phyloP scores from a whole-genome alignment of 176 grass and related monocot genomes.

The Phoenix dactylifera region DNA sequence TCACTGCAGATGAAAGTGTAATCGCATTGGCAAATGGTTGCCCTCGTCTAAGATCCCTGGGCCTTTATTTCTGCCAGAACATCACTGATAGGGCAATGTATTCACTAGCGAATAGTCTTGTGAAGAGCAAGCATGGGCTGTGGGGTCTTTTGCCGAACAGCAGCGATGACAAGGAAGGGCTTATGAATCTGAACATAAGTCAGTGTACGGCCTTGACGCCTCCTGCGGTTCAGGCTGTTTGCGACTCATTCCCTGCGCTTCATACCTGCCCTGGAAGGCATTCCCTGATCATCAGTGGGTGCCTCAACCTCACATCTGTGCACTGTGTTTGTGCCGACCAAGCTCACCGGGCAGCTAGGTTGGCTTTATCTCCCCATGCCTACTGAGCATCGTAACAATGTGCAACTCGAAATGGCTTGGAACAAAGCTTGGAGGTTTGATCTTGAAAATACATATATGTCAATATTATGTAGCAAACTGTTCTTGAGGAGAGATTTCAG shows the following conservation, averaged over 20 bases:
- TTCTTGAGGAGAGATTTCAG: too few relatives aligned
- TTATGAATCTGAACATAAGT: slow-evolving; percentile 75
- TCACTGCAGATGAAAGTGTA: slow-evolving; percentile 63
- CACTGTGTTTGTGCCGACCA: slow-evolving; percentile 72
- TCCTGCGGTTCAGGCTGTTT: slow-evolving; percentile 68
- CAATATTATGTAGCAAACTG: too few relatives aligned
- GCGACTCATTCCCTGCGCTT: slow-evolving; percentile 70
- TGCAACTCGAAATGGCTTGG: too few relatives aligned
- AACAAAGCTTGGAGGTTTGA: too few relatives aligned
- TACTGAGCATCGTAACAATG: slow-evolving; percentile 23
- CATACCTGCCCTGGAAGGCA: slow-evolving; percentile 75
- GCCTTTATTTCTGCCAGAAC: slow-evolving; percentile 88
- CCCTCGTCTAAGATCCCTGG: slow-evolving; percentile 51
- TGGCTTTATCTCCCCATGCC: slow-evolving; percentile 39
- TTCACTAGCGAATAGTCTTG: slow-evolving; percentile 55
- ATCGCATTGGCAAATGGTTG: slow-evolving; percentile 54
- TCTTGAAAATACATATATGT: too few relatives aligned
- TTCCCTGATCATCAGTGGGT: slow-evolving; percentile 85
- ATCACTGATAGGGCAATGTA: slow-evolving; percentile 86
- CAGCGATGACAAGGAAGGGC: slow-evolving; percentile 26
- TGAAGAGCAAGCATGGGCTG: slow-evolving; percentile 33
- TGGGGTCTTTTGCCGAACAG: slow-evolving; percentile 21
- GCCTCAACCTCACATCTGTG: slow-evolving; percentile 80
- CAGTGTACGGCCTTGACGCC: slow-evolving; percentile 88
- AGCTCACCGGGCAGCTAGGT: slow-evolving; percentile 33